Percentiles rank a stretch among this genome's conserved stretches.
These are phyloP conservation scores for Microdochium trichocladiopsis DNA, from an alignment of 2,329 filamentous ascomycete genomes.

Conservation along the genomic window DNA sequence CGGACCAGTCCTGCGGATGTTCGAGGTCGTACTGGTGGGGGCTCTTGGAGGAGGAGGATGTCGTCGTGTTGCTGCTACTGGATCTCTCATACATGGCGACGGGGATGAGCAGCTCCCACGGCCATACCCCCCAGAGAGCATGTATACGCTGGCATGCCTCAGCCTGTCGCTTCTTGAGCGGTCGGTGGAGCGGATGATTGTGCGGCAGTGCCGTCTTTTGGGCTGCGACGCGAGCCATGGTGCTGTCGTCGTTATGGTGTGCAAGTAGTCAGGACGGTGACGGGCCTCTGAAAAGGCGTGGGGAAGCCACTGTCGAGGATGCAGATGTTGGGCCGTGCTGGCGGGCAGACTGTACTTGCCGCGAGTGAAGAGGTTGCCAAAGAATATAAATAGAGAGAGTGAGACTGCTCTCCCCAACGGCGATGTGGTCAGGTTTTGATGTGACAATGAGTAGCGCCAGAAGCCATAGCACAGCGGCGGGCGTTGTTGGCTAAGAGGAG, in stretches of 20 bases:
- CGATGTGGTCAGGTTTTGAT: not conserved
- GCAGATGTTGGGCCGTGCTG: too few species aligned
- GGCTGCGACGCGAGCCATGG: not conserved
- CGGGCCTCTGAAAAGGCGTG: too few species aligned
- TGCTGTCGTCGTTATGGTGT: not conserved
- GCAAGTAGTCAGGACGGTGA: too few species aligned
- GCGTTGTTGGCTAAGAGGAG: not conserved
- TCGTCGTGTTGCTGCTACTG: not conserved
- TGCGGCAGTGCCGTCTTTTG: not conserved
- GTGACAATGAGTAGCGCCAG: not conserved
- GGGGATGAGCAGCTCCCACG: not conserved
- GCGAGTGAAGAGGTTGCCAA: too few species aligned
- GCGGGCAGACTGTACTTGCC: too few species aligned
- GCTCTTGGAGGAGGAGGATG: not conserved
- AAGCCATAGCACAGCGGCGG: not conserved
- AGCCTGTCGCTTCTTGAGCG: not conserved
- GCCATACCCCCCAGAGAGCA: not conserved
- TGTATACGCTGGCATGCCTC: not conserved
- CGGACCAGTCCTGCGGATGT: not conserved
- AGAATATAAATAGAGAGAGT: too few species aligned
- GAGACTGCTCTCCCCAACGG: too few species aligned
- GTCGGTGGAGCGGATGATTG: not conserved
- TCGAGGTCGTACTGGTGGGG: not conserved
- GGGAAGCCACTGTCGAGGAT: too few species aligned
- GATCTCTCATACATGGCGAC: not conserved